Percentiles rank a stretch among this genome's conserved stretches.
phyloP scores from a whole-genome alignment of 2,329 filamentous ascomycete species.

The Trichothecium roseum region DNA sequence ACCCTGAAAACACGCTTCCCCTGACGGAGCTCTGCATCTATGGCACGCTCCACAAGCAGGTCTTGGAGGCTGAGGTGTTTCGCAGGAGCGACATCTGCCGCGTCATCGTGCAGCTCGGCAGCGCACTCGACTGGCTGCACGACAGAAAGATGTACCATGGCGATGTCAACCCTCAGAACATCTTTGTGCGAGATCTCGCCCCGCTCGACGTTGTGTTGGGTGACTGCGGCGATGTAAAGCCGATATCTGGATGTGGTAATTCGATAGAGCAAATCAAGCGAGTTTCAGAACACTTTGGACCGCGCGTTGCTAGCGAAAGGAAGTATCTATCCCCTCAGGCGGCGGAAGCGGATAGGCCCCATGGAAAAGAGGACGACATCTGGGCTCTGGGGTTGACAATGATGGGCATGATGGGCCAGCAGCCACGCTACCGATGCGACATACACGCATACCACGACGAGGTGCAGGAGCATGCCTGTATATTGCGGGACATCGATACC shows the following conservation, averaged over 20 bases:
- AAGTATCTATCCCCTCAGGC: conserved; percentile 20
- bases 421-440: conserved; percentile 8
- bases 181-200: conserved; percentile 15
- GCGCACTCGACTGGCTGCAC: conserved; percentile 18
- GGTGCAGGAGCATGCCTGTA: conserved; percentile 13
- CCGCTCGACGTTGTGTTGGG: conserved; percentile 18
- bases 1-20: conserved; percentile 11
- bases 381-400: conserved; percentile 22
- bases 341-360: conserved; percentile 7
- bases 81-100: conserved; percentile 8
- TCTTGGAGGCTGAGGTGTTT: conserved; percentile 13
- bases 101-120: conserved; percentile 12
- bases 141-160: conserved; percentile 12
- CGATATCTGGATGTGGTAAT: conserved; percentile 4
- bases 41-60: conserved; percentile 15
- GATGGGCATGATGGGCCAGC: conserved; percentile 18
- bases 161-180: conserved; percentile 21
- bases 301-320: conserved; percentile 11
- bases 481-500: conserved; percentile 14
- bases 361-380: conserved; percentile 18
- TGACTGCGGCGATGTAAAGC: conserved; percentile 19
- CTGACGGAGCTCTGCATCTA: conserved; percentile 19
- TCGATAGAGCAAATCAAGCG: background rate
- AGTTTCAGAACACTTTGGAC: background rate
- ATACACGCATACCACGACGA: conserved; percentile 10